phyloP scores from a whole-genome alignment of 768 basidiomycete genomes.

The Amanita pallidorosea region DNA sequence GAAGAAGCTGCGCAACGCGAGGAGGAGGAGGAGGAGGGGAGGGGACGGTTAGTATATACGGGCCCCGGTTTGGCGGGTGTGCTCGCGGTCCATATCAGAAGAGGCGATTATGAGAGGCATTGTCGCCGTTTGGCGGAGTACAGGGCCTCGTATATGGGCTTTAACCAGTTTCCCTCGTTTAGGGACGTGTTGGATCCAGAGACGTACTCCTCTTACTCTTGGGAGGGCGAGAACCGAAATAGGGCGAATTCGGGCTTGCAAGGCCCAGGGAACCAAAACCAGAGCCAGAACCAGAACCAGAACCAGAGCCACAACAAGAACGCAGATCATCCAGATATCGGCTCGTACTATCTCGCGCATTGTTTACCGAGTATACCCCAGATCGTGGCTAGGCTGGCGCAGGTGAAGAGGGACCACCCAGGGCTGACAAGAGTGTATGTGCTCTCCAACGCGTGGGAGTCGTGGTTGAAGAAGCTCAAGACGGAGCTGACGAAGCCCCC shows the following conservation, averaged over 20 bases:
- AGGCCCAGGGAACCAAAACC: no score
- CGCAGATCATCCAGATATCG: neutral
- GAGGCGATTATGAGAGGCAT: constrained; percentile 48
- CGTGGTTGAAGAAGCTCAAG: neutral
- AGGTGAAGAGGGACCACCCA: constrained; percentile 18
- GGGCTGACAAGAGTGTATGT: constrained; percentile 16
- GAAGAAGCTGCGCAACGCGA: neutral
- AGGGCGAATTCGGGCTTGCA: no score
- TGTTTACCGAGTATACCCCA: constrained; percentile 28
- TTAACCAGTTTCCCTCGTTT: constrained; percentile 32
- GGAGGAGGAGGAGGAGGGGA: no score
- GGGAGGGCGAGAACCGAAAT: no score
- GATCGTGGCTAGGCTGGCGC: constrained; percentile 22
- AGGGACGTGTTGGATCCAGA: constrained; percentile 29
- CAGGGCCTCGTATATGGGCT: constrained; percentile 35
- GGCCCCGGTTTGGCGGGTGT: constrained; percentile 26
- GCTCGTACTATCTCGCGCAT: constrained; percentile 14
- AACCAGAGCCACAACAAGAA: neutral
- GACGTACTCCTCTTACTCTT: no score
- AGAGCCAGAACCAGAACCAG: neutral
- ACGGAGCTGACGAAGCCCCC: neutral
- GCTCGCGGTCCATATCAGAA: constrained; percentile 43
- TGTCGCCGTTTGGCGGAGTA: constrained; percentile 39
- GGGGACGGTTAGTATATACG: no score
- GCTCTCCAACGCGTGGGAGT: constrained; percentile 4